These are phyloP conservation scores for Trichaptum fuscoviolaceum DNA, from an alignment of 768 basidiomycete genomes.

Conservation along the genomic window DNA sequence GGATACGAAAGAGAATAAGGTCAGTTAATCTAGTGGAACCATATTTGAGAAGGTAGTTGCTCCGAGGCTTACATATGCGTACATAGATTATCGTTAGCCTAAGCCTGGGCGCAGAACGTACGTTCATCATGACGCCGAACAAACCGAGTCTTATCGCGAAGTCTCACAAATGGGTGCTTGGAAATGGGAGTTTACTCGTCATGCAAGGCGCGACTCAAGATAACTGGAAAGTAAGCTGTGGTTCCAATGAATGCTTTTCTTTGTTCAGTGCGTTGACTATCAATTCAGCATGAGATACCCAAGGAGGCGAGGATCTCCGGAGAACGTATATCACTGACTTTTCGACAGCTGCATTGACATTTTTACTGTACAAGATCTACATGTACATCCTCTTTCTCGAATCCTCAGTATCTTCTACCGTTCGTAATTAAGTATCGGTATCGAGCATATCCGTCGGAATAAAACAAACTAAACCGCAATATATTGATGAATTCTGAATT, in stretches of 20 bases:
- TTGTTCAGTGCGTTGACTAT: not conserved
- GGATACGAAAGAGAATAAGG: constrained; percentile 24
- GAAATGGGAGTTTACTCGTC: constrained; percentile 33
- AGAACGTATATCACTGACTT: constrained; percentile 35
- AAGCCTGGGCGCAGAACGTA: constrained; percentile 32
- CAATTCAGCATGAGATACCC: constrained; percentile 28
- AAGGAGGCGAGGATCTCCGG: constrained; percentile 28
- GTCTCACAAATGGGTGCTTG: constrained; percentile 25
- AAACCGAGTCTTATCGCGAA: constrained; percentile 11
- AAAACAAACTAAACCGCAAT: no score
- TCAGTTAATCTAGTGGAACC: constrained; percentile 10
- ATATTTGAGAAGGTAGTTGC: not conserved
- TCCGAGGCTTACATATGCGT: not conserved
- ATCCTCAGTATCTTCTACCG: no score
- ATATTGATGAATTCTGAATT: no score
- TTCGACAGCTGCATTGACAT: constrained; percentile 26
- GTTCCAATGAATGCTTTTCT: not conserved
- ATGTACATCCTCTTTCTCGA: not conserved
- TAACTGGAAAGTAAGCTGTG: constrained; percentile 32
- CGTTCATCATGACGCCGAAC: constrained; percentile 28
- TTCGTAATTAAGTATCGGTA: no score
- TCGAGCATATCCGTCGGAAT: no score
- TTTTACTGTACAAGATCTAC: not conserved
- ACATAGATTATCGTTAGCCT: constrained; percentile 35
- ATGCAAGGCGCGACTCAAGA: constrained; percentile 39